Conservation (phyloP, 176 grass and related monocot genomes). For the Eleusine indica region DNA sequence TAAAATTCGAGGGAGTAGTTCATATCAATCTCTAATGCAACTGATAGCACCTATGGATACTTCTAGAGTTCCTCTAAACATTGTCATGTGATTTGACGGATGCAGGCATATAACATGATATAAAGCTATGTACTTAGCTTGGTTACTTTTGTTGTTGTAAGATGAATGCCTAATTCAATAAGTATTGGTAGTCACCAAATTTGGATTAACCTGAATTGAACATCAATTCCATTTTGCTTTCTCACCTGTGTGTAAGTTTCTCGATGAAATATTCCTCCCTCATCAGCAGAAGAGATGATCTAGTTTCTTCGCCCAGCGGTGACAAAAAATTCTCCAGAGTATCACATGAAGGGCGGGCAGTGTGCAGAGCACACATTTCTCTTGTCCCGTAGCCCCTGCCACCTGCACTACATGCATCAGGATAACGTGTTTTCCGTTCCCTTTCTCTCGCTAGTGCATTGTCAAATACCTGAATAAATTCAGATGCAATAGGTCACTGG, state of each 20-base stretch:
- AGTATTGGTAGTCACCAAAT: background rate
- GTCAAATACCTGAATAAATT: conserved; percentile 83
- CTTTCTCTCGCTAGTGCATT: conserved; percentile 85
- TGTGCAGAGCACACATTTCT: conserved; percentile 94
- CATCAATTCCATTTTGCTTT: background rate
- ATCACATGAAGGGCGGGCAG: conserved; percentile 78
- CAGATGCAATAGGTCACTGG: conserved; percentile 20
- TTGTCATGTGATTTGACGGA: conserved; percentile 9
- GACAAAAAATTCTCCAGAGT: conserved; percentile 94
- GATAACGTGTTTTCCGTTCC: conserved; percentile 89
- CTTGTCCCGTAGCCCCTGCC: conserved; percentile 71
- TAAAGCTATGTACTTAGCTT: background rate
- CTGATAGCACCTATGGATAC: conserved; percentile 1
- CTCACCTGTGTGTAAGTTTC: conserved; percentile 87
- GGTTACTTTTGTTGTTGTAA: conserved; percentile 11
- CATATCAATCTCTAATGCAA: conserved; percentile 17
- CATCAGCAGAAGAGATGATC: conserved; percentile 85
- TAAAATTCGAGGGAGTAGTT: too few relatives aligned
- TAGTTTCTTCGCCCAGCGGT: conserved; percentile 79
- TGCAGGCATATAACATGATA: too few relatives aligned
- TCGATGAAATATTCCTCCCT: conserved; percentile 98
- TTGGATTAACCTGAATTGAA: background rate
- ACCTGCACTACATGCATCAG: conserved; percentile 90
- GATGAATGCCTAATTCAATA: conserved; percentile 10
- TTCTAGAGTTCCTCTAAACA: conserved; percentile 22